Base-by-base conservation (phyloP, 1,139 yeast genomes). In the Candida sp. region DNA sequence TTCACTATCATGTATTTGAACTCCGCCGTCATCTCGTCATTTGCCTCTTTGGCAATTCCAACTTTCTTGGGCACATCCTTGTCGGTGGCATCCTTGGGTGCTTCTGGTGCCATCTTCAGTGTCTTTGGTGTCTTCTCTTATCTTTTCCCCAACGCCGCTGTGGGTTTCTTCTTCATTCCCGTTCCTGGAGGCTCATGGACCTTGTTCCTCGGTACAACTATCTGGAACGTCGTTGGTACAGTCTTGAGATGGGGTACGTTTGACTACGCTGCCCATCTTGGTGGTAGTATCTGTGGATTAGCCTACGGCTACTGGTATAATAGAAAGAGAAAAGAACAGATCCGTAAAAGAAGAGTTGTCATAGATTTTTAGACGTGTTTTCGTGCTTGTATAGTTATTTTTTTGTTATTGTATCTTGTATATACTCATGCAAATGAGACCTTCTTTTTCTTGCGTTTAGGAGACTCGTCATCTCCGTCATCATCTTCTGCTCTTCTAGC, bases 251-350 rank as follows among this genome's bases (percentile, higher is more conserved):
- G 93, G 88, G 96, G 97, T 1, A 77, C 84, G 7, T 83, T 88
- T 61, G 98, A 93, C 67, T 92, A 88, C 64, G 97, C 97, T 23
- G 98, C 97, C 3, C 98, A 93, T 72, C 69, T 93, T 45, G 98
- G 97, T 48, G 98, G 98, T 1, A 86, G 94, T 22, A 55, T 85
- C 9, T 84, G 84, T 4, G 98, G 98, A 39, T 72, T 88, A 4
- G 67, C 75, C 6, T 91, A 89, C 70, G 97, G 96, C 2, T 84
- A 85, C 79, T 78, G 80, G 62, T 79, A 81, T 48, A 72, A 77
- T 27, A 76, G 77, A 56, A 70, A 75, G 53, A 69, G 80, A 41
- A 70, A 73, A 57, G 76, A 73, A 50, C 73, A 75, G 54, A 69
- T 73, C 51, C 67, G 69, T 49, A 69, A 64, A 53, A 62, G 70